Evolutionary conservation across 495 filamentous ascomycete genomes (phyloP), one percentile per base, ranked within the genome.

Genomic region (Penicillium tannophilum): DNA sequence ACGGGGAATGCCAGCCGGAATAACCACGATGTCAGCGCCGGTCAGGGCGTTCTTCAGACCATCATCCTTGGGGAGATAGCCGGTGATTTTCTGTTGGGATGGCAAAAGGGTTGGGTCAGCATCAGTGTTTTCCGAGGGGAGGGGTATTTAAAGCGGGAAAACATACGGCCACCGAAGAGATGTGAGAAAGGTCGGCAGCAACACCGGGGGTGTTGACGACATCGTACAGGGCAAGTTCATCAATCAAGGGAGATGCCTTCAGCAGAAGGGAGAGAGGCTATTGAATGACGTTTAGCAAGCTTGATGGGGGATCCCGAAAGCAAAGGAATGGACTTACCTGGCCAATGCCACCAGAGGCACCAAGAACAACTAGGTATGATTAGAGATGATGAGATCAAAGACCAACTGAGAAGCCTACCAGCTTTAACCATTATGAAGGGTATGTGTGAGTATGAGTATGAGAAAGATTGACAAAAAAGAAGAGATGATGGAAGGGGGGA

Each of bases 191-290:
- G 72, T 98, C 94, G 59, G 94, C 87, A 43, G 93, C 87, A 56
- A 98, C 94, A 73, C 94, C 94, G 59, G 93, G 93, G 44, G 93
- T 95, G 83, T 97, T 97, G 74, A 97, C 94, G 59, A 98, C 92
- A 93, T 98, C 94, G 84, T 97, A 98, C 62, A 98, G 88, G 52
- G 92, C 81, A 69, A 98, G 89, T 80, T 97, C 90, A 67, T 93
- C 86, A 62, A 98, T 77, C 61, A 93, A 85, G 36, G 92, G 90
- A 54, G 80, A 89, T 57, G 86, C 82, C 84, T 98, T 98, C 64
- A 97, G 79, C 66, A 98, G 86, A 63, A 98, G 92, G 59, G 95
- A 98, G 66, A 98, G 82, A 45, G 94, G 94, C 95, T 98, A 56
- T 20, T 35, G 4, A 9, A 41, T 14, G n/a, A 35, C 50, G 1